phyloP scores from a whole-genome alignment of 1,284 basidiomycete genomes.

The Ceraceosorus bombacis region DNA sequence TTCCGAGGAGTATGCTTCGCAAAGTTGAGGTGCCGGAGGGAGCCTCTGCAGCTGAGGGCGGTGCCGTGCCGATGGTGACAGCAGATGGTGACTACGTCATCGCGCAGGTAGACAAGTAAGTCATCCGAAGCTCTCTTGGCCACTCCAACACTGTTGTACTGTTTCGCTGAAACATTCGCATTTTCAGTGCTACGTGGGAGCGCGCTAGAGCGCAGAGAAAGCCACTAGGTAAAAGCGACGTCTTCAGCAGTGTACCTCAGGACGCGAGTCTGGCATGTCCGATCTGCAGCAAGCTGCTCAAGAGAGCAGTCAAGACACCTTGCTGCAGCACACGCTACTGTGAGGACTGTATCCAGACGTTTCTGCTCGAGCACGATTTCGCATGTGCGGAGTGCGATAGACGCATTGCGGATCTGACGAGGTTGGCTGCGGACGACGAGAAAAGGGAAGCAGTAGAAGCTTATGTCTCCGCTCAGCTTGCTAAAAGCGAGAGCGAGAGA shows the following conservation, averaged over 20 bases:
- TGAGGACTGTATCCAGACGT: constrained; percentile 46
- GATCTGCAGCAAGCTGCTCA: constrained; percentile 41
- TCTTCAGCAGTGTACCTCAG: constrained; percentile 40
- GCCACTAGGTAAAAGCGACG: constrained; percentile 40
- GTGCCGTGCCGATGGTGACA: constrained; percentile 36
- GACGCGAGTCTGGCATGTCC: constrained; percentile 43
- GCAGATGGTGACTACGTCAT: constrained; percentile 46
- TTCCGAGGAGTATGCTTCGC: constrained; percentile 92
- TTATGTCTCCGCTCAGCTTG: constrained; percentile 41
- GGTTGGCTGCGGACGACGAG: constrained; percentile 40
- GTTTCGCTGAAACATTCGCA: background rate
- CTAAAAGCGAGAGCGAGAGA: constrained; percentile 36
- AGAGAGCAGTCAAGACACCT: constrained; percentile 39
- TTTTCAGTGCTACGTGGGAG: constrained; percentile 29
- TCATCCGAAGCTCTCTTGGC: constrained; percentile 2
- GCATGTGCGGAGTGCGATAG: constrained; percentile 46
- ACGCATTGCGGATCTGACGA: constrained; percentile 37
- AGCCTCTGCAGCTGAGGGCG: constrained; percentile 33
- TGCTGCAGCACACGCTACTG: constrained; percentile 45
- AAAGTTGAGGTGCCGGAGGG: constrained; percentile 65
- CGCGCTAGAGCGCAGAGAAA: constrained; percentile 34
- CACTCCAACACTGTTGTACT: too few relatives aligned
- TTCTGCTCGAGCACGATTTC: constrained; percentile 47
- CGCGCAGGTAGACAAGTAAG: constrained; percentile 38
- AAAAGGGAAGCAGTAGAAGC: constrained; percentile 34